phyloP scores from a whole-genome alignment of 2,329 filamentous ascomycete species.

The Monosporascus cannonballus region DNA sequence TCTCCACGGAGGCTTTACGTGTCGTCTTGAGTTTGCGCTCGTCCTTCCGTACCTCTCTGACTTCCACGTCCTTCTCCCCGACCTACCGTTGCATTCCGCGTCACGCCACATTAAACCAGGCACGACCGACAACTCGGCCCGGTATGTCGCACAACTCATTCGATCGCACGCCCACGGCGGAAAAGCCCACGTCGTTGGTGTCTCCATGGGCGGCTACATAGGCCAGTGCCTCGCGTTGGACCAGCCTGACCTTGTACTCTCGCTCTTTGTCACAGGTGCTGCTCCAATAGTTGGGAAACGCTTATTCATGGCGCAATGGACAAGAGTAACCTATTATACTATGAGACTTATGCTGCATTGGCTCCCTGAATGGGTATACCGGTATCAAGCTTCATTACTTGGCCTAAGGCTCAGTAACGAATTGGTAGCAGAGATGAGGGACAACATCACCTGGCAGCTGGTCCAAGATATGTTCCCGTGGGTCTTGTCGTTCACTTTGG shows the following conservation, averaged over 20 bases:
- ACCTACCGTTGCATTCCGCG: constrained; percentile 33
- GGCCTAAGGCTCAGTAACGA: constrained; percentile 18
- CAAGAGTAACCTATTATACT: constrained; percentile 20
- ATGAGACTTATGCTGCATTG: constrained; percentile 18
- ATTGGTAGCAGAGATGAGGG: constrained; percentile 27
- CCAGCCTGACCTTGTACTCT: constrained; percentile 28
- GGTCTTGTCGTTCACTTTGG: constrained; percentile 2
- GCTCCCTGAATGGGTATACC: too few species aligned
- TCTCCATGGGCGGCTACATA: constrained; percentile 35
- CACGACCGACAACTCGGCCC: constrained; percentile 24
- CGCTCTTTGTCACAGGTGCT: constrained; percentile 29
- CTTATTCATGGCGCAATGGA: constrained; percentile 15
- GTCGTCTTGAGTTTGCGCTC: constrained; percentile 27
- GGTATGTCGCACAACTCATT: constrained; percentile 30
- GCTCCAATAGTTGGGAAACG: constrained; percentile 11
- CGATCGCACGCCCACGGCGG: constrained; percentile 27
- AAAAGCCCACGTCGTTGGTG: constrained; percentile 32
- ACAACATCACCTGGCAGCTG: constrained; percentile 24
- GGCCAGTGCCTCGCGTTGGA: constrained; percentile 25
- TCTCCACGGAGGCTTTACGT: constrained; percentile 27
- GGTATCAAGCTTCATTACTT: too few species aligned
- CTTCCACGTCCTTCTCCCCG: constrained; percentile 33
- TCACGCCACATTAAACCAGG: constrained; percentile 27
- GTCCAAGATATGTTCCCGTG: constrained; percentile 18
- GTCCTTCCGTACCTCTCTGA: constrained; percentile 28